Conservation (phyloP, 2,329 filamentous ascomycete genomes). For the Whalleya microplaca region DNA sequence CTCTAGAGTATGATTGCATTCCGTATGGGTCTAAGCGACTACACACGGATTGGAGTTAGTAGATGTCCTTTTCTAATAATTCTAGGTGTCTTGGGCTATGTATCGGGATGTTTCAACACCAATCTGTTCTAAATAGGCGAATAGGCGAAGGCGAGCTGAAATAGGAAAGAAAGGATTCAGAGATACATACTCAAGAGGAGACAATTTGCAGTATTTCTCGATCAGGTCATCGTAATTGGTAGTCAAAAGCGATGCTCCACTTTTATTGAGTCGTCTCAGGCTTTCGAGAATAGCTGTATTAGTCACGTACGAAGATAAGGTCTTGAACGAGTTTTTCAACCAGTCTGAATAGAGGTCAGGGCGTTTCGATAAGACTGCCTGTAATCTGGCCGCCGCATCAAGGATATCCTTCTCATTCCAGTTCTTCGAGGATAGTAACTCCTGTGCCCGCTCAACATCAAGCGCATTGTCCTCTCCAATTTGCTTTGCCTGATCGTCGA, state of each 20-base stretch:
- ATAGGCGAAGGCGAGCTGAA: too few relatives aligned
- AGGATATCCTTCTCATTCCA: not conserved
- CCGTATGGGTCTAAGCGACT: constrained; percentile 4
- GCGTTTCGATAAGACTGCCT: constrained; percentile 5
- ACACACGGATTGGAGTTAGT: too few relatives aligned
- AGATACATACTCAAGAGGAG: constrained; percentile 4
- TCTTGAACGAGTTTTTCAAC: constrained; percentile 19
- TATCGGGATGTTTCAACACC: too few relatives aligned
- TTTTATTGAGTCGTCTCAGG: constrained; percentile 13
- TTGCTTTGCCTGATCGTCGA: constrained; percentile 11
- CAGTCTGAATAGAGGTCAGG: constrained; percentile 10
- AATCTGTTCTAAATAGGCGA: too few relatives aligned
- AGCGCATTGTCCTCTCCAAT: not conserved
- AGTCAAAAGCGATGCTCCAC: constrained; percentile 19
- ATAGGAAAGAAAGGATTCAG: too few relatives aligned
- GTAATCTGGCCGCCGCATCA: constrained; percentile 3
- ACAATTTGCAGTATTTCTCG: constrained; percentile 15
- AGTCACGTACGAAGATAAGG: constrained; percentile 10
- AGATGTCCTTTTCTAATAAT: too few relatives aligned
- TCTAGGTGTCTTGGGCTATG: too few relatives aligned
- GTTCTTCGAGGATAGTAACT: not conserved
- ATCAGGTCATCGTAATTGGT: constrained; percentile 25
- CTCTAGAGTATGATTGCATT: constrained; percentile 14
- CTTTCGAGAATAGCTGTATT: constrained; percentile 15
- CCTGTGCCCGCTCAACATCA: not conserved